Base-by-base conservation (phyloP, 345 rosid genomes). In the Sonneratia caseolaris region DNA sequence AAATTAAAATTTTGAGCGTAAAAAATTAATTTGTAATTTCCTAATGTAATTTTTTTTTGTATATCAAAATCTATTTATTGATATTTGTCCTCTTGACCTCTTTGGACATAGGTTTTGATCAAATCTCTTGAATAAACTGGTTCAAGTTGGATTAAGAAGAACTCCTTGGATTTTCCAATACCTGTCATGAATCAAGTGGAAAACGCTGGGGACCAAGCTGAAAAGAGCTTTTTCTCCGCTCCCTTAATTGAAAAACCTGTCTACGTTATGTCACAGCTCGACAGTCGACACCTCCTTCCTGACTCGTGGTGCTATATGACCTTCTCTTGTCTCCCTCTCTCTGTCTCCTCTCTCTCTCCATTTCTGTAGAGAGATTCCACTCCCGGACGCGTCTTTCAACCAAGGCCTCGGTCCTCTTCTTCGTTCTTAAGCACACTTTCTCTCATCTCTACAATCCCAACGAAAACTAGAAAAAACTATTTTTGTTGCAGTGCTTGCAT, bases 381-480 rank as follows among this genome's bases (percentile, higher is more conserved):
- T 53, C 3, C 59, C 22, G 48, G 42, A 19, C 19, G 55, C 19
- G 64, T 71, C 72, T 56, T 21, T 9, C 51, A 47, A 47, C 38
- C 56, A 53, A 64, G 3, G n/a, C 59, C 7, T 7, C 22, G 8
- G 22, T 5, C 59, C 7, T 37, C 73, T 0, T 16, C 71, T 55
- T 70, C 62, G 43, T 68, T 61, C 66, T 19, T 57, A 10, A 38
- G 24, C 71, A 48, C 71, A 42, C 48, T 35, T n/a, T 18, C 61
- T 42, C 76, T 65, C 73, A 73, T 5, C 59, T 16, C 47, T 4
- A 38, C 5, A 36, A 57, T 32, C 62, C 22, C 71, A 18, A 53
- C 61, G 14, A 18, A 35, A 27, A 18, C 5, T 14, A 8, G 22
- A 0, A 21, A 35, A 4, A 19, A 18, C 3, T 49, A 4, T 4